Conservation (phyloP, 2,329 filamentous ascomycete genomes). For the Phialophora chinensis region DNA sequence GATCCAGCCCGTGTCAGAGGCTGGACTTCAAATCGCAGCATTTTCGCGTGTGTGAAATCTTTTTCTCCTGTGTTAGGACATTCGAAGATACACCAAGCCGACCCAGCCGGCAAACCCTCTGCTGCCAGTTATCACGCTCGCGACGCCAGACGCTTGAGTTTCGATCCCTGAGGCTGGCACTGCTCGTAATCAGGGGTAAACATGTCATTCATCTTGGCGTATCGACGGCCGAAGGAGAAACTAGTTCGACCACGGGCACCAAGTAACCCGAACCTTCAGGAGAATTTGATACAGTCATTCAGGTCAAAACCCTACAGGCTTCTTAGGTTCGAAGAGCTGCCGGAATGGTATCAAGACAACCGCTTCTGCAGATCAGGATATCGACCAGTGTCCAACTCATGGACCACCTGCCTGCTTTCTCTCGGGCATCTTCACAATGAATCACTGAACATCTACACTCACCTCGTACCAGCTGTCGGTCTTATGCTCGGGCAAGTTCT, state of each 20-base stretch:
- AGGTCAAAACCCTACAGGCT: slow-evolving; percentile 33
- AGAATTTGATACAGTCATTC: slow-evolving; percentile 21
- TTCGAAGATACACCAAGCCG: background rate
- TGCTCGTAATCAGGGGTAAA: background rate
- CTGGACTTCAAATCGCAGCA: slow-evolving; percentile 11
- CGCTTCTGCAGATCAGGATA: slow-evolving; percentile 52
- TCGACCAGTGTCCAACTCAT: slow-evolving; percentile 50
- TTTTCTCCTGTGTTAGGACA: background rate
- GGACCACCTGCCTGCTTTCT: slow-evolving; percentile 48
- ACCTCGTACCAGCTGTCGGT: slow-evolving; percentile 53
- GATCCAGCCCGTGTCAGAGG: slow-evolving; percentile 9
- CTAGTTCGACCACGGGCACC: slow-evolving; percentile 27
- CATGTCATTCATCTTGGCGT: slow-evolving; percentile 36
- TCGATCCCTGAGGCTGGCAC: background rate
- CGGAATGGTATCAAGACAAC: slow-evolving; percentile 54
- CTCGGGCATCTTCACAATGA: slow-evolving; percentile 54
- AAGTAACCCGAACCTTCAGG: slow-evolving; percentile 22
- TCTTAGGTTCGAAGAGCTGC: slow-evolving; percentile 47
- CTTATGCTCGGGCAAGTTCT: slow-evolving; percentile 44
- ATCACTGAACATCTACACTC: slow-evolving; percentile 53
- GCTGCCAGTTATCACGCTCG: background rate
- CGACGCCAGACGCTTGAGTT: background rate
- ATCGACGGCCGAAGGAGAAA: slow-evolving; percentile 36
- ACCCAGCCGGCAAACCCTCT: background rate
- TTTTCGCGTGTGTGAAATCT: slow-evolving; percentile 18